phyloP scores from a whole-genome alignment of 148 eudicot genomes.

The Mesembryanthemum crystallinum region DNA sequence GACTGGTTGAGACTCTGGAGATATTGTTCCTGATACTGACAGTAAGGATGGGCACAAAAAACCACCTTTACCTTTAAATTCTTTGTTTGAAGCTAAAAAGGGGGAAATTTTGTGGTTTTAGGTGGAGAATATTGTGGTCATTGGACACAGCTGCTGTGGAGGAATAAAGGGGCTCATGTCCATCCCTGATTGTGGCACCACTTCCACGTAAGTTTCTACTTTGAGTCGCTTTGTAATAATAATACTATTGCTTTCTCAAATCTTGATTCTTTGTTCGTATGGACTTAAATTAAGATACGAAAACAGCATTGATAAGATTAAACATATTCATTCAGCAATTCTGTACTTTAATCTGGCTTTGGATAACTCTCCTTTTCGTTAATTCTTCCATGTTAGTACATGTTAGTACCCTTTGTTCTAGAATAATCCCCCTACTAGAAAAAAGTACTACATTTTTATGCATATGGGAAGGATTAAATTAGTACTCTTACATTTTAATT shows the following conservation, averaged over 20 bases:
- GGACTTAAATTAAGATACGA: neutral
- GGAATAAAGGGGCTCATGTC: slow-evolving; percentile 99
- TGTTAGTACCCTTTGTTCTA: neutral
- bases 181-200: slow-evolving; percentile 76
- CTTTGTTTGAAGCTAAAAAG: slow-evolving; percentile 6
- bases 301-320: neutral
- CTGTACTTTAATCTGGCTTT: neutral
- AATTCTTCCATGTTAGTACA: slow-evolving; percentile 10
- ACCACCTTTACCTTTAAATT: neutral
- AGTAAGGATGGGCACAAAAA: neutral
- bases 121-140: slow-evolving; percentile 94
- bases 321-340: neutral
- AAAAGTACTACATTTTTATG: neutral
- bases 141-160: slow-evolving; percentile 96
- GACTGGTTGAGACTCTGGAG: too few species aligned
- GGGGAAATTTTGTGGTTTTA: slow-evolving; percentile 22
- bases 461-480: neutral
- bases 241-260: neutral
- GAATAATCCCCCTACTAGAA: neutral
- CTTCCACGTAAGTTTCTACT: slow-evolving; percentile 52
- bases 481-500: too few species aligned
- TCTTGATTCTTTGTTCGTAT: neutral
- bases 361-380: neutral
- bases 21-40: neutral
- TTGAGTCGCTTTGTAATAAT: neutral